Evolutionary conservation across 805 yeast species (phyloP).

Genomic region (Candida michaelii): DNA sequence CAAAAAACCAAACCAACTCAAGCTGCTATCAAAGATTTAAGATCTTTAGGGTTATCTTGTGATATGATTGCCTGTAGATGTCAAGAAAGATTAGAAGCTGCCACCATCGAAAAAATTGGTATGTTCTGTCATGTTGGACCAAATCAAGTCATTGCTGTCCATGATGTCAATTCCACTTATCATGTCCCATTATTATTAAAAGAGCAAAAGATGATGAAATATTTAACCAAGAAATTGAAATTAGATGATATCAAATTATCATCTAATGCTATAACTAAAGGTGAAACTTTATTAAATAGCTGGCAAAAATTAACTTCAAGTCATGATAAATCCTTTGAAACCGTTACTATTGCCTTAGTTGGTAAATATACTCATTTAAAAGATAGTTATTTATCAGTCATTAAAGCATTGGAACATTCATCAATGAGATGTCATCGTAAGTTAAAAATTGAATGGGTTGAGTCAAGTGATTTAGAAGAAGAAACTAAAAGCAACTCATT

Average conservation of each 20-base stretch:
- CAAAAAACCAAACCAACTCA: slow-evolving; percentile 99
- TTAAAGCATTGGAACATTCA: slow-evolving; percentile 92
- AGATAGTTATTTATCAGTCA: slow-evolving; percentile 92
- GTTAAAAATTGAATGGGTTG: slow-evolving; percentile 93
- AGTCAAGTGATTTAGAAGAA: slow-evolving; percentile 85
- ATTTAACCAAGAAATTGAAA: slow-evolving; percentile 65
- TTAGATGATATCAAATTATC: slow-evolving; percentile 45
- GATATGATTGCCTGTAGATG: slow-evolving; percentile 99
- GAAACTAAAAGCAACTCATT: slow-evolving; percentile 62
- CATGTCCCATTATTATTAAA: slow-evolving; percentile 92
- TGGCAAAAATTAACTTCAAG: slow-evolving; percentile 81
- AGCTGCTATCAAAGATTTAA: slow-evolving; percentile 95
- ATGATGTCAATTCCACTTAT: slow-evolving; percentile 94
- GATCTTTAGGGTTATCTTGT: slow-evolving; percentile 92
- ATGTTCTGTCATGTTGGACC: slow-evolving; percentile 99
- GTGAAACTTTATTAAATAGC: slow-evolving; percentile 64
- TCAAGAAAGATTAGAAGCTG: slow-evolving; percentile 71
- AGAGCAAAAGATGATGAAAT: slow-evolving; percentile 81
- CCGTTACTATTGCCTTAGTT: slow-evolving; percentile 91
- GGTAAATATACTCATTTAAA: slow-evolving; percentile 96
- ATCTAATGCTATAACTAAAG: slow-evolving; percentile 55
- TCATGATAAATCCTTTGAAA: slow-evolving; percentile 80
- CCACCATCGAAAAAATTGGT: slow-evolving; percentile 93
- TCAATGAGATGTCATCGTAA: slow-evolving; percentile 86
- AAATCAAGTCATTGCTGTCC: slow-evolving; percentile 96